Base-by-base conservation (phyloP, 2,329 filamentous ascomycete genomes). In the Xylariaceae sp. region DNA sequence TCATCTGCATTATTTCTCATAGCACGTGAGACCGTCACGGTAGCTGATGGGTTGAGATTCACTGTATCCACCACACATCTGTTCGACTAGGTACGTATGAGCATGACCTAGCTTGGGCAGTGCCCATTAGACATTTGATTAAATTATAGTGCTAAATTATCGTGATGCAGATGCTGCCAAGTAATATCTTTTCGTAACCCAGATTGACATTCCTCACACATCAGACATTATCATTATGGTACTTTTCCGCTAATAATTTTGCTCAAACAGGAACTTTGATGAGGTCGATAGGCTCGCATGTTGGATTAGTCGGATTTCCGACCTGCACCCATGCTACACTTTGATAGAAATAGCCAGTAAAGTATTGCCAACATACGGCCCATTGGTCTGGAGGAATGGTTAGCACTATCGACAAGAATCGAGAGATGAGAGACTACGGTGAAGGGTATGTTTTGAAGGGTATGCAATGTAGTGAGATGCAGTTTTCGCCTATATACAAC, bases 281-380 rank as follows among this genome's bases (percentile, higher is more conserved):
- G 55, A 73, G 66, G n/a, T 63, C 61, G 33, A 72, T 69, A 2
- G 64, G 40, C 53, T 67, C 59, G 54, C 71, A 73, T 8, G 69
- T 73, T 26, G 71, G 71, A 58, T 73, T 72, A 56, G 65, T 64
- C n/a, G 71, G 69, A 11, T 58, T 47, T 3, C 57, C 51, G 6
- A 50, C 35, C 8, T 63, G 63, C 4, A 64, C 56, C 70, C 71
- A 73, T 13, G 58, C 69, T 7, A 73, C 52, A 2, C 68, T 63
- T 18, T 71, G 64, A 57, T 73, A 73, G 59, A 67, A 72, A 54
- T 72, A 73, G 5, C 64, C 56, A 15, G 57, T 61, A 39, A 66
- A 62, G 58, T 65, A 67, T 36, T 69, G 67, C 59, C 61, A 72
- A 64, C 71, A 73, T 3, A 65, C 62, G 40, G 66, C 67, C 70